Evolutionary conservation across 805 yeast genomes (phyloP), one percentile per base, ranked within the genome.

Genomic region (Ogataea degrootiae): DNA sequence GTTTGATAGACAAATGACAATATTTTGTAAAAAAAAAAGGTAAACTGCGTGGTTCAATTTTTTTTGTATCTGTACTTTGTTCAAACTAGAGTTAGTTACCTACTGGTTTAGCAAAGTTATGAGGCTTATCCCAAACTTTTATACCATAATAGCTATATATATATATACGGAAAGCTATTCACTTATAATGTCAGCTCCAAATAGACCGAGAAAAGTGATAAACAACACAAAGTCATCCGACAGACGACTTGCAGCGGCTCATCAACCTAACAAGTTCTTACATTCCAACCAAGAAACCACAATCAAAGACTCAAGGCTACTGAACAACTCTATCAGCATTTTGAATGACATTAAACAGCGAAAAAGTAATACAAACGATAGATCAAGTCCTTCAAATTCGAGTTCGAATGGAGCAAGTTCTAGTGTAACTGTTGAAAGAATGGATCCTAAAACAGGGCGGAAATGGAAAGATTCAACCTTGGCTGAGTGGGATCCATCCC

Each of bases 401-500:
- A 23, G 26, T n/a, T 15, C 19, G 11, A 23, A 22, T 4, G 16
- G n/a, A n/a, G 14, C 12, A 14, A n/a, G 26, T 37, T 29, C 16
- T 4, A 42, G 48, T 34, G 39, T 55, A 15, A 73, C 77, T 1
- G 77, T 74, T 8, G 67, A 68, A 40, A 60, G 82, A 40, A 48
- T 61, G 4, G 77, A 67, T 3, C 59, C 59, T 0, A 80, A 56
- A 42, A 51, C 80, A 1, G 77, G 77, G 7, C 62, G 70, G 49
- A 63, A 59, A 16, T 77, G 82, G 82, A 68, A 71, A 35, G 82
- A 77, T 49, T 49, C 66, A 5, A 53, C 76, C 3, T 61, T 77
- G 19, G 63, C 71, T 5, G 85, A 78, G 39, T 85, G 89, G 89
- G 77, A 85, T 57, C 87, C 90, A 0, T 66, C 71, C 16, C 89